Base-by-base conservation (phyloP, 345 rosid species). In the Eucalyptus lansdowneana region DNA sequence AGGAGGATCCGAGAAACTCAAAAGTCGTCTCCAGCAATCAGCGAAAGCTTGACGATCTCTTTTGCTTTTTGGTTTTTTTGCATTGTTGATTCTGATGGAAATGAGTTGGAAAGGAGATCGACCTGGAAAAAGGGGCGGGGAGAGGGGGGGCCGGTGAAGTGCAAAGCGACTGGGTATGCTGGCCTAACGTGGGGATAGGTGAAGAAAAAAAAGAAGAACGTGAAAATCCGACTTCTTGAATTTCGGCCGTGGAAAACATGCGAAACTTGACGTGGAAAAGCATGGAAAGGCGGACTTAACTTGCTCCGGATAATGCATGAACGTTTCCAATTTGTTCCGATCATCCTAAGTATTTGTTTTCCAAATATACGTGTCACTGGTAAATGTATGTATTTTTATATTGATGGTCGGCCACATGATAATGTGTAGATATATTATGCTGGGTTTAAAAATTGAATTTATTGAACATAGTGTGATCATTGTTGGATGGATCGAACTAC, bases 1-100 rank as follows among this genome's bases (percentile, higher is more conserved):
- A 34, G 81, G 45, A 37, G 81, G 81, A 72, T 72, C 14, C 21
- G 81, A 25, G 44, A 34, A 37, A 14, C 81, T 72, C 81, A 72
- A 72, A 72, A 72, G 81, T 72, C 81, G 81, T 37, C 81, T 72
- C 7, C 81, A 72, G 45, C 81, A 72, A 72, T 72, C 81, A 37
- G 45, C 81, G 21, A 72, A 34, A 37, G 40, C 81, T 72, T 19
- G 81, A 72, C 81, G 45, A 19, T 37, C 45, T 72, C 81, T 19
- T 72, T 72, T 40, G 40, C 45, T 37, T 72, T 72, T 72, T 31
- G 19, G 80, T 42, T 69, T 72, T 29, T 31, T 40, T 37, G 81
- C 81, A 27, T 72, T 6, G 81, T 72, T 37, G 81, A 72, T 72
- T 72, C 81, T 72, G 81, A 37, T 19, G 81, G 81, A 72, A 72